These are phyloP conservation scores for Tritrichomonas foetus DNA, from an alignment of 208 protist genomes.

Conservation along the genomic window DNA sequence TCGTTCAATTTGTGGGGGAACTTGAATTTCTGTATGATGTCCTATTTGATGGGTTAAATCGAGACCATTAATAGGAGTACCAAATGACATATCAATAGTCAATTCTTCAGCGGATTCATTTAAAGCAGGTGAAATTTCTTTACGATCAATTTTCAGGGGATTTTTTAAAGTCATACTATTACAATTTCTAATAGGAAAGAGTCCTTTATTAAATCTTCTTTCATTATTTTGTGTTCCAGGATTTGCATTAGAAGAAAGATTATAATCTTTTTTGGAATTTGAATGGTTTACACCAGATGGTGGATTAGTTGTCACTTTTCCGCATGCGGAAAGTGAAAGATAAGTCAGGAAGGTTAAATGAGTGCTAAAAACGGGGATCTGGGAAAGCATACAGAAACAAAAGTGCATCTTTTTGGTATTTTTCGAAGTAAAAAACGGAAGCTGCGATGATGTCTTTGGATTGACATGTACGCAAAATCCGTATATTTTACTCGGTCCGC, in stretches of 20 bases:
- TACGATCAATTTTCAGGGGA: too few relatives aligned
- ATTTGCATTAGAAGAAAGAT: too few relatives aligned
- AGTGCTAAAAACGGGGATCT: background rate
- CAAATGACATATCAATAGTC: too few relatives aligned
- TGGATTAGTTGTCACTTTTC: conserved; percentile 1
- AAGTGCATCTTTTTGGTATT: background rate
- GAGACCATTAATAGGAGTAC: background rate
- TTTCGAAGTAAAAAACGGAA: conserved; percentile 20
- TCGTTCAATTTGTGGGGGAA: background rate
- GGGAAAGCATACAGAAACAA: background rate
- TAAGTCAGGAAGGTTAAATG: conserved; percentile 11
- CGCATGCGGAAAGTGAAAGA: background rate
- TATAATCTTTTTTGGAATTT: too few relatives aligned
- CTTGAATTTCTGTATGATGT: background rate
- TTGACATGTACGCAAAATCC: background rate
- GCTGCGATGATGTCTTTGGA: background rate
- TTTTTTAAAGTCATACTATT: too few relatives aligned
- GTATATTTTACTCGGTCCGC: background rate
- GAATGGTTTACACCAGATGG: too few relatives aligned
- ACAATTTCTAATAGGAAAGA: too few relatives aligned
- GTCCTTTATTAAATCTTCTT: too few relatives aligned
- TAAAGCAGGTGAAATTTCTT: too few relatives aligned
- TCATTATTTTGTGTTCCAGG: too few relatives aligned
- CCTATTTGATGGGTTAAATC: background rate
- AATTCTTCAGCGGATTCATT: too few relatives aligned